Base-by-base conservation (phyloP, 164 flowering plant genomes). In the Vitis amurensis region DNA sequence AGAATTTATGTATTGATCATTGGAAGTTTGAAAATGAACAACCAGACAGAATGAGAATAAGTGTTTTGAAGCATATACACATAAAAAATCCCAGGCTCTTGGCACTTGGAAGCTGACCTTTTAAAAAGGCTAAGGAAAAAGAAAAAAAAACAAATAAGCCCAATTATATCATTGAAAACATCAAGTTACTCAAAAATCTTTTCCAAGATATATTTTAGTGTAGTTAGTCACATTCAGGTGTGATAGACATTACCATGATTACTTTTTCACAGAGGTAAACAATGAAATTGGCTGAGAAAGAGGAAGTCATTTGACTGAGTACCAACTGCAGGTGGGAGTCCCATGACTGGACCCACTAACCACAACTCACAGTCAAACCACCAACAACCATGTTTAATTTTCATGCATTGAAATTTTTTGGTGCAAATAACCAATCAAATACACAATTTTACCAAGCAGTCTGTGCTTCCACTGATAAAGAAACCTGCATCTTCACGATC, bases 401-500 rank as follows among this genome's bases (percentile, higher is more conserved):
- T n/a, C 4, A 62, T 12, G 52, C 12, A 62, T n/a, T 16, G 23
- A 15, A 62, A n/a, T 15, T n/a, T 11, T 47, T 9, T 10, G 50
- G 51, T 11, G 7, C 49, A 61, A 16, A 17, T 47, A 16, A 31
- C 27, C 23, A 66, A 55, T 16, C 4, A 47, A 60, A 60, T 37
- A 50, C 17, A 49, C n/a, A 31, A 13, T n/a, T 69, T 73, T 85
- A 95, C 99, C 81, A 67, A 76, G 82, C 98, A 91, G 73, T 96
- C 99, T 17, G 98, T 91, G 81, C 99, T 89, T 72, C 99, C 98
- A 81, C 99, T 96, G 11, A 96, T 92, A 66, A 93, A 93, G 76
- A 91, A 91, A 4, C 99, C 98, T 27, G 99, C 98, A 88, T 93
- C 99, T 80, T 96, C 99, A 81, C 99, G 99, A 71, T 96, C 99